Base-by-base conservation (phyloP, 306 rosid genomes). In the Citrullus colocynthis region DNA sequence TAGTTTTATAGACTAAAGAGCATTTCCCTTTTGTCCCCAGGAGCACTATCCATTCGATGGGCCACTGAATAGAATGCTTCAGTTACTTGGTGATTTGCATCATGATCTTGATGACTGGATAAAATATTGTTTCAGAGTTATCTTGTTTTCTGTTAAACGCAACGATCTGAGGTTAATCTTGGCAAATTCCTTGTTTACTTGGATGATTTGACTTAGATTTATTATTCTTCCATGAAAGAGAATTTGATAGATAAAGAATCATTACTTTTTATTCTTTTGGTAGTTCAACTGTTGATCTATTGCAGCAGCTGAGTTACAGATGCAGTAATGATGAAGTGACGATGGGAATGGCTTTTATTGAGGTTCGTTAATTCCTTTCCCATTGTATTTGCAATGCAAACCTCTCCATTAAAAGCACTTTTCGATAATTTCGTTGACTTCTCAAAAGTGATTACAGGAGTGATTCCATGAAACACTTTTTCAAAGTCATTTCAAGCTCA, bases 221-320 rank as follows among this genome's bases (percentile, higher is more conserved):
- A 24, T 48, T 44, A 9, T 71, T 48, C 12, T 48, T 41, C 41
- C 34, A 71, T 48, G 57, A 16, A 9, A 37, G 16, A 30, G 56
- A 73, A 71, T 24, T 71, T 71, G 76, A 48, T 48, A 15, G 16
- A 36, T 0, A 16, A 63, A 64, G 28, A 72, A 15, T 63, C 39
- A 80, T 70, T 80, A 42, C 11, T 74, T 82, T 51, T 80, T 34
- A 73, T 78, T 16, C 0, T 63, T 63, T 63, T 34, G 13, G 45
- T 80, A 94, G 97, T 79, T 70, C 86, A 81, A 93, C 93, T 11
- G 80, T 85, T 78, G 82, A 83, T 55, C 84, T 95, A 81, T 81
- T 90, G 84, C 84, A 89, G 87, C 92, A 90, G 89, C 87, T 95
- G 83, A 88, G 83, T 84, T 84, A 85, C 51, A 82, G 61, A 55